A percentile compares a stretch with the other conserved stretches of the same genome.
Conservation (phyloP, 176 grass and related monocot genomes). For the Poa pratensis region DNA sequence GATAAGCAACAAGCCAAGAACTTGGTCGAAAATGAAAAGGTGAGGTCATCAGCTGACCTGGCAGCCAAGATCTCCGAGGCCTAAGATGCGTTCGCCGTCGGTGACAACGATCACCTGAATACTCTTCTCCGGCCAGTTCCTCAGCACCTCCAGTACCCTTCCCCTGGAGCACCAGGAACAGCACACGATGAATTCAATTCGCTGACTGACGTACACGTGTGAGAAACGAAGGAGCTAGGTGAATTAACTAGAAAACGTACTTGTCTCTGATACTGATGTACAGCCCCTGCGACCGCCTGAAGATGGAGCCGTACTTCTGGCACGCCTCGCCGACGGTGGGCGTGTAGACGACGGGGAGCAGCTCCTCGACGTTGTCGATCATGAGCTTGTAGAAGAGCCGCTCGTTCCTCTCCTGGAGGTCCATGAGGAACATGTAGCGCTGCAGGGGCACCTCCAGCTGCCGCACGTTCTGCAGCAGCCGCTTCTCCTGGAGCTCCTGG, state of each 20-base stretch:
- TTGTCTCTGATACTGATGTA: slow-evolving; percentile 90
- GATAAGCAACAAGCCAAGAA: neutral
- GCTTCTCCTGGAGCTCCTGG: slow-evolving; percentile 88
- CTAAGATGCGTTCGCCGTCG: slow-evolving; percentile 88
- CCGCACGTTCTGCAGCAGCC: slow-evolving; percentile 77
- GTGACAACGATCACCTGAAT: slow-evolving; percentile 96
- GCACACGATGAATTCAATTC: neutral
- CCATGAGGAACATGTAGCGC: slow-evolving; percentile 81
- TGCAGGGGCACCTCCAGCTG: slow-evolving; percentile 74
- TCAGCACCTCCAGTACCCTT: slow-evolving; percentile 78
- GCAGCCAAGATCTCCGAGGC: slow-evolving; percentile 95
- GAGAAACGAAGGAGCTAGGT: neutral
- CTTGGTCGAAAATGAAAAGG: neutral
- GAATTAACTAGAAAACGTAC: slow-evolving; percentile 36
- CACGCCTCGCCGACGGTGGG: slow-evolving; percentile 97
- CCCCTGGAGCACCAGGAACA: slow-evolving; percentile 49
- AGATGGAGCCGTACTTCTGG: slow-evolving; percentile 91
- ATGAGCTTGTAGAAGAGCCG: slow-evolving; percentile 91
- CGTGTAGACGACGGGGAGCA: slow-evolving; percentile 93
- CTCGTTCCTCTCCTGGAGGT: slow-evolving; percentile 94
- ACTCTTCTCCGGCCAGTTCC: slow-evolving; percentile 94
- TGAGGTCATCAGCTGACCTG: slow-evolving; percentile 55
- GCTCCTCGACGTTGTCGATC: slow-evolving; percentile 84
- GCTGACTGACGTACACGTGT: neutral
- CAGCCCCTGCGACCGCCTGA: slow-evolving; percentile 74